Evolutionary conservation across 805 yeast genomes (phyloP).

Genomic region (Starmerella etchellsii): DNA sequence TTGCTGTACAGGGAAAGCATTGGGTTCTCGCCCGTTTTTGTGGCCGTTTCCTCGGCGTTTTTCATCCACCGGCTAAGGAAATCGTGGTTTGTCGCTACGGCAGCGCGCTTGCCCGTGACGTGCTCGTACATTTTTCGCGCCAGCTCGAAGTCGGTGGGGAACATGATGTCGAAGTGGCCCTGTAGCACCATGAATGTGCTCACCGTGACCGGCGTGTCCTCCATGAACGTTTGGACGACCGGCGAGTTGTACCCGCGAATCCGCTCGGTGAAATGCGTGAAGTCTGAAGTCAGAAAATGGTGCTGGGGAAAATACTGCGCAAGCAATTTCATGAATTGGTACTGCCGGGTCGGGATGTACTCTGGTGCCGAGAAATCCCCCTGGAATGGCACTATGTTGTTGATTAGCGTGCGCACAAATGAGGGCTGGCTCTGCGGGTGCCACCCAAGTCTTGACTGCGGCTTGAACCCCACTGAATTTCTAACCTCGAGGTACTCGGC

Average conservation of each 20-base stretch:
- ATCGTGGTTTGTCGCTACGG: slow-evolving; percentile 45
- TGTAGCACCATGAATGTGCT: slow-evolving; percentile 71
- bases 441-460: slow-evolving; percentile 27
- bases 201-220: slow-evolving; percentile 54
- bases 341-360: slow-evolving; percentile 64
- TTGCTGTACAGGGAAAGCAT: slow-evolving; percentile 66
- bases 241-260: slow-evolving; percentile 54
- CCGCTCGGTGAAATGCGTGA: slow-evolving; percentile 33
- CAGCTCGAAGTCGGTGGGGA: slow-evolving; percentile 63
- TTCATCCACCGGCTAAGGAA: slow-evolving; percentile 58
- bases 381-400: slow-evolving; percentile 49
- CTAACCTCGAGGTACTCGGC: slow-evolving; percentile 41
- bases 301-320: slow-evolving; percentile 62
- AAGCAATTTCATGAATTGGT: slow-evolving; percentile 52
- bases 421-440: slow-evolving; percentile 53
- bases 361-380: slow-evolving; percentile 60
- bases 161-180: slow-evolving; percentile 77
- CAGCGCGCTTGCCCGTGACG: slow-evolving; percentile 38
- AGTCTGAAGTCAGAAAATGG: slow-evolving; percentile 61
- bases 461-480: slow-evolving; percentile 25
- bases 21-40: slow-evolving; percentile 72
- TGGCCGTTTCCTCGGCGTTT: slow-evolving; percentile 50
- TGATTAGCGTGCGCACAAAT: slow-evolving; percentile 32
- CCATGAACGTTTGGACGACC: slow-evolving; percentile 64
- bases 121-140: slow-evolving; percentile 49